Evolutionary conservation across 257 asterid genomes (phyloP).

Genomic region (Cruciata laevipes): DNA sequence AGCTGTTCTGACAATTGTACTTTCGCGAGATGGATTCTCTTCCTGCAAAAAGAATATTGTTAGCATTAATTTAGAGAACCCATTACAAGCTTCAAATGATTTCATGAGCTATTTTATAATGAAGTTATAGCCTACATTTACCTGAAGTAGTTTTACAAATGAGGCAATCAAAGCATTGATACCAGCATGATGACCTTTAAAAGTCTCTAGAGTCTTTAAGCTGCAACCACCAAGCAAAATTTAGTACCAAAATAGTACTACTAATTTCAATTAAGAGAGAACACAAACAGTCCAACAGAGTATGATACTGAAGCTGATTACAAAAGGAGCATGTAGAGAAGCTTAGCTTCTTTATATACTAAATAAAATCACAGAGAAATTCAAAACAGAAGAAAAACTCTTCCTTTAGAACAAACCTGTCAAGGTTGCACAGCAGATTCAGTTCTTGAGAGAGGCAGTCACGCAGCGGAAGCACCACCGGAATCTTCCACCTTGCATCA

Average conservation of each 20-base stretch:
- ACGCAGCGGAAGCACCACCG: slow-evolving; percentile 81
- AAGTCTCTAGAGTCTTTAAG: slow-evolving; percentile 57
- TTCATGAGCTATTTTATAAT: not conserved
- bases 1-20: slow-evolving; percentile 88
- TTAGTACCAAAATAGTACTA: slow-evolving; percentile 27
- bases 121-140: slow-evolving; percentile 15
- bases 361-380: not conserved
- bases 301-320: not conserved
- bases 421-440: slow-evolving; percentile 64
- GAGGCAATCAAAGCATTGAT: slow-evolving; percentile 76
- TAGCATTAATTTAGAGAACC: not conserved
- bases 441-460: slow-evolving; percentile 82
- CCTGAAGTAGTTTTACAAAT: slow-evolving; percentile 84
- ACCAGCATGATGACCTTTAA: slow-evolving; percentile 45
- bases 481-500: slow-evolving; percentile 83
- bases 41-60: slow-evolving; percentile 36
- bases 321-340: not conserved
- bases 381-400: not conserved
- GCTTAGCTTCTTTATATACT: slow-evolving; percentile 1
- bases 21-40: slow-evolving; percentile 89
- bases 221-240: slow-evolving; percentile 34
- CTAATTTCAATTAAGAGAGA: slow-evolving; percentile 2
- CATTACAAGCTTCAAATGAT: not conserved
- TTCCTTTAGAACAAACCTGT: slow-evolving; percentile 46
- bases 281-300: not conserved